Conservation (phyloP, 2,329 filamentous ascomycete species). For the Alternaria alternata region DNA sequence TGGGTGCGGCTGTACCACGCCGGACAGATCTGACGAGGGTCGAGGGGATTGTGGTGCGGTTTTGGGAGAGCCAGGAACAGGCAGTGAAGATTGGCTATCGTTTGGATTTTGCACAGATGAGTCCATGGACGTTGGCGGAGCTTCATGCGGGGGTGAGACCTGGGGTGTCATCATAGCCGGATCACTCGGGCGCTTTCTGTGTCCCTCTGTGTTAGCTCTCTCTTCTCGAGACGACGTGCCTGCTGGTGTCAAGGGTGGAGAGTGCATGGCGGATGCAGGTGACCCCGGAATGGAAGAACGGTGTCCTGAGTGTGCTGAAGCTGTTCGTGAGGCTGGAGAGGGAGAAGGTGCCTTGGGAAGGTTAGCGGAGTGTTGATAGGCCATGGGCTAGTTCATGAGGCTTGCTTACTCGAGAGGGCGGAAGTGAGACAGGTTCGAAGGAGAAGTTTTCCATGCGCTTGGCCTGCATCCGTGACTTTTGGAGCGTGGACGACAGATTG, state of each 20-base stretch:
- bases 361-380: slow-evolving; percentile 30
- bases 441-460: slow-evolving; percentile 84
- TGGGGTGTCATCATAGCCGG: slow-evolving; percentile 65
- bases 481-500: slow-evolving; percentile 75
- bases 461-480: slow-evolving; percentile 79
- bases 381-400: slow-evolving; percentile 1
- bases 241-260: slow-evolving; percentile 87
- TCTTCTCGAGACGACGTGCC: slow-evolving; percentile 71
- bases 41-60: slow-evolving; percentile 49
- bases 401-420: slow-evolving; percentile 77
- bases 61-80: slow-evolving; percentile 40
- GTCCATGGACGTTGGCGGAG: slow-evolving; percentile 58
- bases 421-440: slow-evolving; percentile 90
- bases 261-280: slow-evolving; percentile 75
- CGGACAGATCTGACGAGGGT: slow-evolving; percentile 55
- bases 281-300: slow-evolving; percentile 67
- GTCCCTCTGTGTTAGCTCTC: slow-evolving; percentile 47
- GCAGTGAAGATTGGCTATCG: slow-evolving; percentile 31
- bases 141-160: slow-evolving; percentile 63
- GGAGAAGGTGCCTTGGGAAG: slow-evolving; percentile 58
- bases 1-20: slow-evolving; percentile 55
- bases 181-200: slow-evolving; percentile 50
- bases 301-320: slow-evolving; percentile 59
- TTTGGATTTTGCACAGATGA: slow-evolving; percentile 33
- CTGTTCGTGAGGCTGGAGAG: slow-evolving; percentile 54